Evolutionary conservation across 768 basidiomycete genomes (phyloP), one percentile per base, ranked within the genome.

Genomic region (Termitomyces bulborhizus): DNA sequence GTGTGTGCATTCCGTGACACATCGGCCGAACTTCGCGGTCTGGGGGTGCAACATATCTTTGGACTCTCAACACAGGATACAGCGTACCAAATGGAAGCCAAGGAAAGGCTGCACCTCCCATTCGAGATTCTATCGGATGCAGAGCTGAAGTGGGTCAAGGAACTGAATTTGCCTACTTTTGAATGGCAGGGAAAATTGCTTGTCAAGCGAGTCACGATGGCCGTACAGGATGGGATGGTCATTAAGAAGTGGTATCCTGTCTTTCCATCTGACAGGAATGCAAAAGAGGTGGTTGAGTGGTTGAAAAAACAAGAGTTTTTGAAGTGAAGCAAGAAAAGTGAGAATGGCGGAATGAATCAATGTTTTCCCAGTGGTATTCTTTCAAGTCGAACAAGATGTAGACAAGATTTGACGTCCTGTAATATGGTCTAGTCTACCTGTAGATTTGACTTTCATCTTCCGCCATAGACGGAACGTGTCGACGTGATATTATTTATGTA

Each of bases 1-100:
- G 62, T 56, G 16, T 65, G 63, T 46, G 59, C 60, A n/a, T 63
- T 61, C 57, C 62, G 63, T 32, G 63, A 65, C 50, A 53, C 57
- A 32, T 55, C 41, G 13, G 40, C 58, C 42, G 62, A 65, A 37
- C 58, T 65, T 39, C 44, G 31, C 46, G 54, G 41, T 21, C 49
- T 62, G 40, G 62, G 63, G 6, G 60, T 65, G 6, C 40, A 58
- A 12, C 63, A 61, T 29, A 56, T 65, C 13, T 65, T 63, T 39
- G 62, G 63, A 8, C 51, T 63, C 16, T 65, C 63, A 6, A 61
- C 62, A n/a, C 63, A 61, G 46, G 60, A 61, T 26, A 60, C 58
- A 12, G 27, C 57, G 18, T 65, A 65, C 48, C 63, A 65, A 42
- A 51, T 53, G 6, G 63, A 65, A 42, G 56, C 53, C 34, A 65